Base-by-base conservation (phyloP, 306 rosid genomes). In the Trichosanthes cucumerina region DNA sequence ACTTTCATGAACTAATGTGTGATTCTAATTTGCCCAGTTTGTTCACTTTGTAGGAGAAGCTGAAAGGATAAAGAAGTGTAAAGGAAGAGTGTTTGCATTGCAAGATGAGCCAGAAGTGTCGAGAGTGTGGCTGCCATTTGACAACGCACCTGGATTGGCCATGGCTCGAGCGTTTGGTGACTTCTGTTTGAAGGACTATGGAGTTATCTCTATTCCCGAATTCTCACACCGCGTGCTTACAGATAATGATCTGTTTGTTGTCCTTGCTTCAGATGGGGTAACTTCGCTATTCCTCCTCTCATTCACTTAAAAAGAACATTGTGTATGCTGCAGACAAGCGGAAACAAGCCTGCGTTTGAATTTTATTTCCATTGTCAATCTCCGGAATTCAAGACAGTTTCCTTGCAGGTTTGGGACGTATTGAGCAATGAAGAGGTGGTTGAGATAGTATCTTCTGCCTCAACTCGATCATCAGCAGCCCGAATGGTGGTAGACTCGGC, bases 151-250 rank as follows among this genome's bases (percentile, higher is more conserved):
- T 44, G 99, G 97, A 31, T 84, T 95, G 86, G 99, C 99, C 54
- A 95, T 95, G 99, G 99, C 99, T 83, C 88, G 99, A 80, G 99
- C 99, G 39, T 92, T 92, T 60, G 97, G 97, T 2, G 97, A 92
- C 82, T 95, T 92, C 88, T 91, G 97, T 81, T 86, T 95, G 88
- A 95, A 95, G 89, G 96, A 95, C 57, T 95, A 91, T 52, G 99
- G 97, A 57, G 97, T 95, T 72, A 95, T 95, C 82, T 95, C 99
- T 50, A 78, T 92, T 53, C 99, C 99, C 19, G 97, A 95, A 68
- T 92, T 95, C 83, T 89, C 90, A 41, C 96, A 92, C 59, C 86
- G 88, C 43, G 28, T 70, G 50, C 89, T 95, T 38, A 92, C 97
- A 1, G 91, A 95, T 4, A 84, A 72, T 82, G 99, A 95, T 81